Conservation (phyloP, 2,329 filamentous ascomycete species). For the Sporothrix euskadiensis region DNA sequence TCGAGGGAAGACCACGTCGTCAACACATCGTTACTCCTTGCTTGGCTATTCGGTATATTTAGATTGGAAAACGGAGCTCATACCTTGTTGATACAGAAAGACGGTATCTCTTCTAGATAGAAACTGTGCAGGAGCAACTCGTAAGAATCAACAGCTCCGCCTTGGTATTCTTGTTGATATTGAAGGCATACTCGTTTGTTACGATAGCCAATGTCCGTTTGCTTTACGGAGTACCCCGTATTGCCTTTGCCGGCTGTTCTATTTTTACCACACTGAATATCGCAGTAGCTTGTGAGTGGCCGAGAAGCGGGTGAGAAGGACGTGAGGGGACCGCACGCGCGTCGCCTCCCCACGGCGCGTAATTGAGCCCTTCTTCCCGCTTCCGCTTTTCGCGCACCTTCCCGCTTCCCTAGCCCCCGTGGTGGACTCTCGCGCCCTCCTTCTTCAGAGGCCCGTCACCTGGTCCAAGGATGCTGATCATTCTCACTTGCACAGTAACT, state of each 20-base stretch:
- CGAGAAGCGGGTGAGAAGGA: neutral
- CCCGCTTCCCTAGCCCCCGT: conserved; percentile 16
- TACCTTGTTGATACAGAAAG: no score
- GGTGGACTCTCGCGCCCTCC: neutral
- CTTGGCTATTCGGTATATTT: neutral
- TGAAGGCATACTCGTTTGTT: neutral
- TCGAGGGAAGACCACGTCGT: neutral
- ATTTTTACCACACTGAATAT: neutral
- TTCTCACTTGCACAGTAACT: neutral
- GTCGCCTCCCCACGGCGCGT: neutral
- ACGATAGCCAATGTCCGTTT: neutral
- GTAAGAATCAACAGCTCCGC: no score
- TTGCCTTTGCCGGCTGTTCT: neutral
- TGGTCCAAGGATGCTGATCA: neutral
- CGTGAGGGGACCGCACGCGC: neutral
- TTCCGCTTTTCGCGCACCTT: conserved; percentile 10
- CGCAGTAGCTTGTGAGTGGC: neutral
- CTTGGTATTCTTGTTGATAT: neutral
- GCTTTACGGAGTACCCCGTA: neutral
- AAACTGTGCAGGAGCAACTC: no score
- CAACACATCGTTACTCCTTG: neutral
- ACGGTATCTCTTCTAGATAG: no score
- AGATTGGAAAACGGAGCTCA: neutral
- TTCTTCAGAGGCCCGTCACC: conserved; percentile 10
- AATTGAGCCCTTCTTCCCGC: neutral